phyloP scores from a whole-genome alignment of 306 rosid genomes.

The Vigna radiata region DNA sequence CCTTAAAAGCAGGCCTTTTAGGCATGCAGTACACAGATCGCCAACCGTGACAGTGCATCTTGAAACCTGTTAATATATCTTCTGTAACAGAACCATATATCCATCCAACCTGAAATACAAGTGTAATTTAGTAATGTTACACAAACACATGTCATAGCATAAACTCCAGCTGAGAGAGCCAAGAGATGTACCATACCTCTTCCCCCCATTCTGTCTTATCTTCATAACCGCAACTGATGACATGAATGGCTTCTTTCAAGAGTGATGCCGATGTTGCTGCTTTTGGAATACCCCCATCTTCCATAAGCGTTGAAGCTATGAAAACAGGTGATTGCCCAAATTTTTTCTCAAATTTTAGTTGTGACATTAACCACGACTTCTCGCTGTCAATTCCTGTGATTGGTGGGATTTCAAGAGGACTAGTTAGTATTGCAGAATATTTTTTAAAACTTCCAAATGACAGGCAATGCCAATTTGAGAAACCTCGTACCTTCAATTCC shows the following conservation, averaged over 20 bases:
- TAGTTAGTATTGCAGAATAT: not conserved
- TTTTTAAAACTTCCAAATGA: not conserved
- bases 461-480: slow-evolving; percentile 3
- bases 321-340: slow-evolving; percentile 85
- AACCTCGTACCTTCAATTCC: slow-evolving; percentile 71
- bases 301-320: slow-evolving; percentile 76
- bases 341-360: slow-evolving; percentile 81
- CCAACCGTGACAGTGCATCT: slow-evolving; percentile 99
- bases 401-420: slow-evolving; percentile 39
- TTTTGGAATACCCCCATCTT: slow-evolving; percentile 79
- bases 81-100: slow-evolving; percentile 97
- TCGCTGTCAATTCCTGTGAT: slow-evolving; percentile 76
- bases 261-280: slow-evolving; percentile 77
- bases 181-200: slow-evolving; percentile 58
- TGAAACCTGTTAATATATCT: slow-evolving; percentile 90
- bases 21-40: slow-evolving; percentile 95
- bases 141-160: not conserved
- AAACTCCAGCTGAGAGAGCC: not conserved
- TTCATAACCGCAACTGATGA: slow-evolving; percentile 93
- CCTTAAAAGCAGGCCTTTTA: slow-evolving; percentile 88
- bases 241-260: slow-evolving; percentile 94
- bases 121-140: slow-evolving; percentile 14
- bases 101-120: slow-evolving; percentile 82
- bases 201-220: slow-evolving; percentile 97
- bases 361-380: slow-evolving; percentile 71